phyloP scores from a whole-genome alignment of 1,284 basidiomycete genomes.

The Puccinia horiana region DNA sequence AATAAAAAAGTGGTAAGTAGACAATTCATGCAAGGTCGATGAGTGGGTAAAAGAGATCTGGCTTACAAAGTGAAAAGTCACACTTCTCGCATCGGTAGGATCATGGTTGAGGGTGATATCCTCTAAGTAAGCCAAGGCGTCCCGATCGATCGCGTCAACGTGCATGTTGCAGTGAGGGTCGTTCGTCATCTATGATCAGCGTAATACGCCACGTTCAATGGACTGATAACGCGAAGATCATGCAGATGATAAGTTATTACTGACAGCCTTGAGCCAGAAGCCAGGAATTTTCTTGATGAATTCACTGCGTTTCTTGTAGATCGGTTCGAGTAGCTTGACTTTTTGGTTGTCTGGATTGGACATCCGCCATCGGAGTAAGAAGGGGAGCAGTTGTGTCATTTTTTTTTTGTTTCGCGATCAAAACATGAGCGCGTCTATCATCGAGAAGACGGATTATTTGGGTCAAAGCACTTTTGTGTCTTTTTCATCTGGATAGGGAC shows the following conservation, averaged over 20 bases:
- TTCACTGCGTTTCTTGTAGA: slow-evolving; percentile 42
- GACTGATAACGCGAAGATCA: background rate
- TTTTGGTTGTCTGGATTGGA: slow-evolving; percentile 26
- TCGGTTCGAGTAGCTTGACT: slow-evolving; percentile 28
- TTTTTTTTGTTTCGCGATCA: background rate
- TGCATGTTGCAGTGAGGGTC: background rate
- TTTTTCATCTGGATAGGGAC: background rate
- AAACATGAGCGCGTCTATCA: background rate
- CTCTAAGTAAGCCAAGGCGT: slow-evolving; percentile 26
- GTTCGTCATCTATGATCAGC: slow-evolving; percentile 27
- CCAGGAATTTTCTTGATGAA: slow-evolving; percentile 30
- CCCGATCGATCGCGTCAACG: slow-evolving; percentile 36
- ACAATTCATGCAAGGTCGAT: background rate
- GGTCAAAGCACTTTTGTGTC: background rate
- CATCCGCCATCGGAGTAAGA: background rate
- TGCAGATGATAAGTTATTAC: background rate
- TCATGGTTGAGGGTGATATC: slow-evolving; percentile 23
- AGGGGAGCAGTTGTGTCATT: background rate
- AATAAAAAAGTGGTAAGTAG: background rate
- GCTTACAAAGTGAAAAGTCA: slow-evolving; percentile 35
- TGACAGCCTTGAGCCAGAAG: slow-evolving; percentile 37
- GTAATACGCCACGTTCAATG: slow-evolving; percentile 51
- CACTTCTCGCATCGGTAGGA: slow-evolving; percentile 25
- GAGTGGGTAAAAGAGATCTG: background rate
- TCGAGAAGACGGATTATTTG: background rate